Evolutionary conservation across 257 asterid genomes (phyloP).

Genomic region (Jasminum sambac): DNA sequence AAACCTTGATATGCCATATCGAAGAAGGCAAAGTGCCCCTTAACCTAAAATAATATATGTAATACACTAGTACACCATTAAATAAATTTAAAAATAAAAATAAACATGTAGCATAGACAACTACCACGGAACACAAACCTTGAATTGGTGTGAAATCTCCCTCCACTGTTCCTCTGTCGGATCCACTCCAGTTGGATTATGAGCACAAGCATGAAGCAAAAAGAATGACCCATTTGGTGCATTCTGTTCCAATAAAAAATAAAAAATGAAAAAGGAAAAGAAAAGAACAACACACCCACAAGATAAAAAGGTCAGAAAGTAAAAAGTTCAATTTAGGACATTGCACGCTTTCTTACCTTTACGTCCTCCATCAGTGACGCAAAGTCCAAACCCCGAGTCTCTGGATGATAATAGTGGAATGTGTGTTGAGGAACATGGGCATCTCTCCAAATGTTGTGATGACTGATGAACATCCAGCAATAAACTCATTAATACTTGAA

Average conservation of each 20-base stretch:
- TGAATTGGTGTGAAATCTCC: slow-evolving; percentile 84
- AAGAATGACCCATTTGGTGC: slow-evolving; percentile 93
- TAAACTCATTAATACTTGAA: slow-evolving; percentile 18
- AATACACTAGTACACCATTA: background rate
- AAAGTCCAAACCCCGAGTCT: slow-evolving; percentile 85
- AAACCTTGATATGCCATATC: slow-evolving; percentile 99
- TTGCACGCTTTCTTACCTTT: slow-evolving; percentile 46
- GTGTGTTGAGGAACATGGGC: slow-evolving; percentile 87
- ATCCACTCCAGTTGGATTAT: slow-evolving; percentile 98
- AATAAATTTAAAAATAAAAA: background rate
- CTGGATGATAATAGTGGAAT: slow-evolving; percentile 90
- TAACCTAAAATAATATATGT: slow-evolving; percentile 50
- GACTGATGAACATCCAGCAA: slow-evolving; percentile 52
- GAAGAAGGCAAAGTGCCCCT: slow-evolving; percentile 88
- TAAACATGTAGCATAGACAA: background rate
- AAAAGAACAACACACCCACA: too few species aligned
- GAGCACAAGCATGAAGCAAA: slow-evolving; percentile 98
- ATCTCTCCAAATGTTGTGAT: slow-evolving; percentile 98
- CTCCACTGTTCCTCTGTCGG: slow-evolving; percentile 97
- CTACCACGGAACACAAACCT: slow-evolving; percentile 43
- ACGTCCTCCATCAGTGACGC: slow-evolving; percentile 77
- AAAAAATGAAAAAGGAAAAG: background rate
- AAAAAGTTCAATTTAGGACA: slow-evolving; percentile 6
- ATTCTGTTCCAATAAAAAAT: slow-evolving; percentile 44
- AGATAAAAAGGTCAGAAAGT: background rate